Percentiles rank a stretch among this genome's conserved stretches.
Evolutionary conservation across 306 rosid genomes (phyloP).

Genomic region (Corylus americana): DNA sequence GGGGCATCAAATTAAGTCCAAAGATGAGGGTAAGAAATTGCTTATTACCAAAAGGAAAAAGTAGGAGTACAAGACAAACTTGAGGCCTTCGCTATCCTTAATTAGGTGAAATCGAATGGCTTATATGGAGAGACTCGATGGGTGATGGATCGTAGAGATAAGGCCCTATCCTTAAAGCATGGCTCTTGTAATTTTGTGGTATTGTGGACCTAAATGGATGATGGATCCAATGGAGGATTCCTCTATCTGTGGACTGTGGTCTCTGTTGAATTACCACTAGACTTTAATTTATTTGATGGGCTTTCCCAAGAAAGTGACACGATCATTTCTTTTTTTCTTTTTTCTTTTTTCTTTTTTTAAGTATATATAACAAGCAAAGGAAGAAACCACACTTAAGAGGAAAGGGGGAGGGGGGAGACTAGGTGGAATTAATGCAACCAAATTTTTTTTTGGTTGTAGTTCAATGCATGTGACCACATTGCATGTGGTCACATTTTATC

Average conservation of each 20-base stretch:
- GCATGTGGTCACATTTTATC: too few species aligned
- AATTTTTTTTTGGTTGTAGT: too few species aligned
- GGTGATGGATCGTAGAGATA: slow-evolving; percentile 45
- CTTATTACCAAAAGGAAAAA: neutral
- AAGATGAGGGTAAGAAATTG: neutral
- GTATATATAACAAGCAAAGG: too few species aligned
- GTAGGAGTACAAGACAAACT: neutral
- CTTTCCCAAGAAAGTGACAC: neutral
- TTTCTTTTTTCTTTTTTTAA: too few species aligned
- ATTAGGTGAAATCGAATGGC: slow-evolving; percentile 35
- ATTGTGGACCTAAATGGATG: slow-evolving; percentile 11
- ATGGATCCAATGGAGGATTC: neutral
- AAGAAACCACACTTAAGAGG: too few species aligned
- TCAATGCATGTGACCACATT: too few species aligned
- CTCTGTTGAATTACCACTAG: neutral
- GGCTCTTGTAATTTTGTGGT: slow-evolving; percentile 51
- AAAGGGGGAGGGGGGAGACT: too few species aligned
- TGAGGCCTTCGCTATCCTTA: slow-evolving; percentile 6
- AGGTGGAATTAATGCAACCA: too few species aligned
- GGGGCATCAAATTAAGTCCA: neutral
- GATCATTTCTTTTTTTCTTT: neutral
- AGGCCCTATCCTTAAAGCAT: slow-evolving; percentile 51
- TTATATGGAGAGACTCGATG: slow-evolving; percentile 27
- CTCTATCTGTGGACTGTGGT: neutral
- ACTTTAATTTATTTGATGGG: neutral